Evolutionary conservation across 345 rosid genomes (phyloP), one percentile per base, ranked within the genome.

Genomic region (Syzygium grande): DNA sequence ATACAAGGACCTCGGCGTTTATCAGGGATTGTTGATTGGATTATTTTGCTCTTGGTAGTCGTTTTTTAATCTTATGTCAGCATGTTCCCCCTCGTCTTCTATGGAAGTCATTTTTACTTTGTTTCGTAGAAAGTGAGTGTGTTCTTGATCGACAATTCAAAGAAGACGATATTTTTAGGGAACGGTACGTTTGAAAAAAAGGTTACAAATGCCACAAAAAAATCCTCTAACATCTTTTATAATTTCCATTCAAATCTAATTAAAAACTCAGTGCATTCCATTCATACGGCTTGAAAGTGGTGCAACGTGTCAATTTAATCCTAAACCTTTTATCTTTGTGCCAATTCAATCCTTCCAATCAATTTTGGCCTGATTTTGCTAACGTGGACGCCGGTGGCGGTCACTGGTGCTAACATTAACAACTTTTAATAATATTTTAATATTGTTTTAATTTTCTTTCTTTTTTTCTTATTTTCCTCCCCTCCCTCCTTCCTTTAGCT

Each of bases 201-300:
- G 46, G 4, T 13, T 13, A n/a, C 19, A 6, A 61, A 61, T 13
- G 38, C 73, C 2, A n/a, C 6, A 61, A n/a, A 61, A 61, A 61
- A 61, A n/a, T 61, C 38, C n/a, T 2, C 38, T 43, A 14, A 30
- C 34, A 29, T 61, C 30, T 27, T 25, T 27, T 61, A n/a, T 61
- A 61, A 27, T 61, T 61, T 61, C 19, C 73, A 61, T 61, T 61
- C 4, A 1, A 1, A 15, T 61, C 3, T 52, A 17, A 52, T 52
- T 14, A 52, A 4, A 52, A 12, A n/a, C 30, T n/a, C 1, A 3
- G 0, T 0, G 14, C 17, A 13, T 58, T 23, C 14, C 5, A 0
- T 61, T 61, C 30, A n/a, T 61, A 7, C 19, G 1, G 9, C 73
- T 61, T 6, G 34, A 61, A 59, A 16, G 11, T 5, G 65, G 46